phyloP scores from a whole-genome alignment of 208 protist genomes.

The Strigomonas oncopelti region DNA sequence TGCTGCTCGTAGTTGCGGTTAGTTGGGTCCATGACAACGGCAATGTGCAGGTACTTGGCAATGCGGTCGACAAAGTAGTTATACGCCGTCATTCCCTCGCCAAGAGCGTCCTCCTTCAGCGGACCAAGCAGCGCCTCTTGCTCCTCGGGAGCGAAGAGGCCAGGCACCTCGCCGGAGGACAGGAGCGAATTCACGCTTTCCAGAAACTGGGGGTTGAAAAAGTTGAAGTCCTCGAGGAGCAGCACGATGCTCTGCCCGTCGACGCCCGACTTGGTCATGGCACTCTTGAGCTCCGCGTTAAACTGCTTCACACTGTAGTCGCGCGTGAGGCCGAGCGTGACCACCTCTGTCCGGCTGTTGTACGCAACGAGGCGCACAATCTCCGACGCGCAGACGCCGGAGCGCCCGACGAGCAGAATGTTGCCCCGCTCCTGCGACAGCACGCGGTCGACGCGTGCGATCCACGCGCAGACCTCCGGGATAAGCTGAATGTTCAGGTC shows the following conservation, averaged over 20 bases:
- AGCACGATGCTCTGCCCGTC: conserved; percentile 88
- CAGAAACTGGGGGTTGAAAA: conserved; percentile 86
- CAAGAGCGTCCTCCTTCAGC: conserved; percentile 86
- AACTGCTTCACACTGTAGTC: conserved; percentile 94
- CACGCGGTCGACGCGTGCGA: conserved; percentile 94
- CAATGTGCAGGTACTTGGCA: conserved; percentile 91
- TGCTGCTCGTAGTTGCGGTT: conserved; percentile 88
- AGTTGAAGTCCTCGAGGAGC: conserved; percentile 95
- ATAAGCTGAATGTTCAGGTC: conserved; percentile 93
- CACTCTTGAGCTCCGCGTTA: conserved; percentile 90
- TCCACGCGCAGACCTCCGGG: conserved; percentile 91
- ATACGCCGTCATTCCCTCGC: conserved; percentile 84
- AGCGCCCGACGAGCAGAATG: conserved; percentile 91
- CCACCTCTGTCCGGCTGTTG: conserved; percentile 87
- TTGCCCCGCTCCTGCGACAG: conserved; percentile 92
- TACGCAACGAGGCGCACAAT: conserved; percentile 90
- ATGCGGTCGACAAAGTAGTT: conserved; percentile 92
- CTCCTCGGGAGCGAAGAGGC: conserved; percentile 95
- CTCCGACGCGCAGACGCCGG: conserved; percentile 90
- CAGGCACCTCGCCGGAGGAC: conserved; percentile 94
- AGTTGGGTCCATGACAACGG: conserved; percentile 93
- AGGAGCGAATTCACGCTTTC: conserved; percentile 96
- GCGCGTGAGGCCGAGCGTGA: conserved; percentile 86
- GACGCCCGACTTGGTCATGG: conserved; percentile 89
- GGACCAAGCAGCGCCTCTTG: conserved; percentile 92